A percentile compares a stretch with the other conserved stretches of the same genome.
Evolutionary conservation across 2,329 filamentous ascomycete genomes (phyloP).

Genomic region (Aspergillus sp.): DNA sequence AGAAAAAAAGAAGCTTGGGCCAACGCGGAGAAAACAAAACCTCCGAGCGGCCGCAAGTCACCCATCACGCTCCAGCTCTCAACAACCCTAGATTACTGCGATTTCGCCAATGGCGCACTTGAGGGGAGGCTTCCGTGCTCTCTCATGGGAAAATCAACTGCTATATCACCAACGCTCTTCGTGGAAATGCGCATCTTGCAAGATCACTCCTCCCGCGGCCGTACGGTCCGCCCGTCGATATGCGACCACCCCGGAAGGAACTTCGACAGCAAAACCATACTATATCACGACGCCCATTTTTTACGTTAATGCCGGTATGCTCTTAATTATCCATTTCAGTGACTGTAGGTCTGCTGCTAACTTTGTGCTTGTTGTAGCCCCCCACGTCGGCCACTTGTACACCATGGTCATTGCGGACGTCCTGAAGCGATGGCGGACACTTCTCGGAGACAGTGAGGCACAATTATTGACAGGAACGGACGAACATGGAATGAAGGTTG

Average conservation of each 20-base stretch:
- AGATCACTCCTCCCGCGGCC: conserved; percentile 19
- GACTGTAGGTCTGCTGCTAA: not conserved
- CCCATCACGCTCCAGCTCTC: conserved; percentile 7
- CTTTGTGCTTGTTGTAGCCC: conserved; percentile 55
- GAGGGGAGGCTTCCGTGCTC: conserved; percentile 29
- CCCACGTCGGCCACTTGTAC: conserved; percentile 93
- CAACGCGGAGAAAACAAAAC: conserved; percentile 28
- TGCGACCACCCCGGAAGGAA: conserved; percentile 27
- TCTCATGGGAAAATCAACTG: conserved; percentile 32
- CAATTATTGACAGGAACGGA: conserved; percentile 89
- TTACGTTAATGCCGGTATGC: conserved; percentile 88
- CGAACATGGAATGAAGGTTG: conserved; percentile 89
- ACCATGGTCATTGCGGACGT: conserved; percentile 89
- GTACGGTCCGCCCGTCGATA: conserved; percentile 26
- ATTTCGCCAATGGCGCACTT: conserved; percentile 26
- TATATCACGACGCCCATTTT: conserved; percentile 98
- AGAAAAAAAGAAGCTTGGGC: conserved; percentile 37
- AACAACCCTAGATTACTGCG: conserved; percentile 9
- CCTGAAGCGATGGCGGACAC: conserved; percentile 83
- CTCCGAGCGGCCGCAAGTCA: conserved; percentile 26
- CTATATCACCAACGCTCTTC: conserved; percentile 20
- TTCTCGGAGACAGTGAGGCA: conserved; percentile 66
- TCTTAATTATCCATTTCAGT: not conserved
- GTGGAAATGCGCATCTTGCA: conserved; percentile 34
- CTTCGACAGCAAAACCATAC: conserved; percentile 68